phyloP scores from a whole-genome alignment of 352 stramenopile species.

The Phytopythium boreale region DNA sequence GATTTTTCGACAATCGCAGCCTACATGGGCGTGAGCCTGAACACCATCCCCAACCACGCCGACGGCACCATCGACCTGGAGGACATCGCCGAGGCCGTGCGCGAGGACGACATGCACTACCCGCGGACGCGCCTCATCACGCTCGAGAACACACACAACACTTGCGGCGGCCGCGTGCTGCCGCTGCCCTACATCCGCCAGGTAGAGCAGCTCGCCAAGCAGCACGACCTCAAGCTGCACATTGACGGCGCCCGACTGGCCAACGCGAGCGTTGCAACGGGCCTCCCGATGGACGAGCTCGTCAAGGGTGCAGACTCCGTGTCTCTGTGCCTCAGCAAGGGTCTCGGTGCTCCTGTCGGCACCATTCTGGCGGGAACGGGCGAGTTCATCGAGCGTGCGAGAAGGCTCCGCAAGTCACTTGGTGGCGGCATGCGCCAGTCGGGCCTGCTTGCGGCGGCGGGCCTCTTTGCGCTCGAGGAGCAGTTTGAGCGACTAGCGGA shows the following conservation, averaged over 20 bases:
- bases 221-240: slow-evolving; percentile 85
- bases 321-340: slow-evolving; percentile 93
- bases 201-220: slow-evolving; percentile 49
- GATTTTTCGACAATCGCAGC: slow-evolving; percentile 15
- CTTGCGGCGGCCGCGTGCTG: slow-evolving; percentile 89
- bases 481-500: slow-evolving; percentile 61
- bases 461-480: slow-evolving; percentile 82
- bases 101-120: slow-evolving; percentile 57
- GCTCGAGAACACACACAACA: slow-evolving; percentile 98
- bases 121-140: slow-evolving; percentile 82
- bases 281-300: slow-evolving; percentile 53
- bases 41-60: slow-evolving; percentile 57
- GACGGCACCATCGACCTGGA: slow-evolving; percentile 77
- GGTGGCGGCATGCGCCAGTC: slow-evolving; percentile 95
- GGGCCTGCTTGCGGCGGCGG: slow-evolving; percentile 88
- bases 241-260: slow-evolving; percentile 93
- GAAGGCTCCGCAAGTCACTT: slow-evolving; percentile 90
- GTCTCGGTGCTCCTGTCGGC: slow-evolving; percentile 87
- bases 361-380: slow-evolving; percentile 85
- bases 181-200: slow-evolving; percentile 63
- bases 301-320: slow-evolving; percentile 81
- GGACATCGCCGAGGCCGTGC: slow-evolving; percentile 60
- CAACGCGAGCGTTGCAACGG: slow-evolving; percentile 85
- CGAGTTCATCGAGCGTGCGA: slow-evolving; percentile 81
- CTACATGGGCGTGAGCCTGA: slow-evolving; percentile 80